A percentile compares a stretch with the other conserved stretches of the same genome.
Evolutionary conservation across 495 filamentous ascomycete genomes (phyloP).

Genomic region (Aspergillus indologenus): DNA sequence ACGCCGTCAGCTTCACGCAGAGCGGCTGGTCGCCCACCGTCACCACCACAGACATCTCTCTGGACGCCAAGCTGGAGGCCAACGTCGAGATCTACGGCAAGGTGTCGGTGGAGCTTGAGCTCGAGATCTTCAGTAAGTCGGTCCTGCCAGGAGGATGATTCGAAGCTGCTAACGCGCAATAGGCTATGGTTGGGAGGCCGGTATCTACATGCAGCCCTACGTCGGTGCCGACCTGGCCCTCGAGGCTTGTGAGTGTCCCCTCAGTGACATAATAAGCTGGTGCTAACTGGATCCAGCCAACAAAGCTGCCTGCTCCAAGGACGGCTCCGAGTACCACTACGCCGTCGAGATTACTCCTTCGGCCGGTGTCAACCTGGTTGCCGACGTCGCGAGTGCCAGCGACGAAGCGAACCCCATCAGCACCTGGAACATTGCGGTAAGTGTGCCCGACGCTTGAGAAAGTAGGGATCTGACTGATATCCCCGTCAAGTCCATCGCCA

Average conservation of each 20-base stretch:
- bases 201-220: slow-evolving; percentile 33
- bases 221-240: slow-evolving; percentile 24
- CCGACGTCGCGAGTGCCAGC: slow-evolving; percentile 10
- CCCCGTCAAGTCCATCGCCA: background rate
- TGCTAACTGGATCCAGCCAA: slow-evolving; percentile 15
- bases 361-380: slow-evolving; percentile 19
- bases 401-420: slow-evolving; percentile 15
- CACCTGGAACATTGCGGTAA: slow-evolving; percentile 16
- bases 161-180: slow-evolving; percentile 8
- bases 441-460: background rate
- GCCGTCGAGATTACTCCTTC: slow-evolving; percentile 20
- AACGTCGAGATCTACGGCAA: background rate
- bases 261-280: background rate
- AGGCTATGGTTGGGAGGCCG: slow-evolving; percentile 34
- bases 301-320: slow-evolving; percentile 13
- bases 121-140: slow-evolving; percentile 27
- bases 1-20: background rate
- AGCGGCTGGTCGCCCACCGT: slow-evolving; percentile 31
- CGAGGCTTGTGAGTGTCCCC: slow-evolving; percentile 23
- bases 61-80: slow-evolving; percentile 27
- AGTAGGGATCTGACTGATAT: background rate
- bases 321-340: slow-evolving; percentile 10
- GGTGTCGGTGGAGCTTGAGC: slow-evolving; percentile 22
- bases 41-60: slow-evolving; percentile 17
- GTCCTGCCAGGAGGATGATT: background rate